A percentile compares a stretch with the other conserved stretches of the same genome.
phyloP scores from a whole-genome alignment of 495 filamentous ascomycete species.

The Platismatia glauca region DNA sequence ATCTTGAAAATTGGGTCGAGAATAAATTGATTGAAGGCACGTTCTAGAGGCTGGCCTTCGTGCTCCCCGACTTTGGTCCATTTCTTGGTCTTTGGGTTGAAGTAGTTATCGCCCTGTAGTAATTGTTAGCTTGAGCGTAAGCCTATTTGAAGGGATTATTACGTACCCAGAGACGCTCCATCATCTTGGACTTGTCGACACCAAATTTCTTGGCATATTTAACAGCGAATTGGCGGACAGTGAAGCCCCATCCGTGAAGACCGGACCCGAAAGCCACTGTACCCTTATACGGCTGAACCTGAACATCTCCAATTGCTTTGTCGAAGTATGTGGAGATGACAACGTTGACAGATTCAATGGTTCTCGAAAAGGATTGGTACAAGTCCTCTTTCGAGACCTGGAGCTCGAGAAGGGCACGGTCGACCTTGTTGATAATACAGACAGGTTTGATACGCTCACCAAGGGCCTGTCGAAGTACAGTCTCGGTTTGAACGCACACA shows the following conservation, averaged over 20 bases:
- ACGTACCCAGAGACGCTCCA: slow-evolving; percentile 96
- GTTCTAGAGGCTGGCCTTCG: slow-evolving; percentile 84
- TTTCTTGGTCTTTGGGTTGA: slow-evolving; percentile 99
- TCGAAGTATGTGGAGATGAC: slow-evolving; percentile 98
- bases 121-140: slow-evolving; percentile 21
- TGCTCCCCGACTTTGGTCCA: slow-evolving; percentile 78
- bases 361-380: slow-evolving; percentile 98
- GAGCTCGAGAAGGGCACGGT: slow-evolving; percentile 96
- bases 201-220: slow-evolving; percentile 99
- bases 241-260: slow-evolving; percentile 99
- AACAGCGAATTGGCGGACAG: slow-evolving; percentile 92
- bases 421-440: slow-evolving; percentile 99
- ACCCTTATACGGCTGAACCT: slow-evolving; percentile 93
- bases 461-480: slow-evolving; percentile 96
- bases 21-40: slow-evolving; percentile 98
- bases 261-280: slow-evolving; percentile 99
- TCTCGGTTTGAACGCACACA: slow-evolving; percentile 99
- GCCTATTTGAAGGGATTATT: not conserved
- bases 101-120: slow-evolving; percentile 87
- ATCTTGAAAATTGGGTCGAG: slow-evolving; percentile 99
- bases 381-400: slow-evolving; percentile 98
- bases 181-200: slow-evolving; percentile 99
- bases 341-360: slow-evolving; percentile 99
- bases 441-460: slow-evolving; percentile 99
- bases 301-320: slow-evolving; percentile 92